phyloP scores from a whole-genome alignment of 2,329 filamentous ascomycete species.

The Clarireedia monteithiana region DNA sequence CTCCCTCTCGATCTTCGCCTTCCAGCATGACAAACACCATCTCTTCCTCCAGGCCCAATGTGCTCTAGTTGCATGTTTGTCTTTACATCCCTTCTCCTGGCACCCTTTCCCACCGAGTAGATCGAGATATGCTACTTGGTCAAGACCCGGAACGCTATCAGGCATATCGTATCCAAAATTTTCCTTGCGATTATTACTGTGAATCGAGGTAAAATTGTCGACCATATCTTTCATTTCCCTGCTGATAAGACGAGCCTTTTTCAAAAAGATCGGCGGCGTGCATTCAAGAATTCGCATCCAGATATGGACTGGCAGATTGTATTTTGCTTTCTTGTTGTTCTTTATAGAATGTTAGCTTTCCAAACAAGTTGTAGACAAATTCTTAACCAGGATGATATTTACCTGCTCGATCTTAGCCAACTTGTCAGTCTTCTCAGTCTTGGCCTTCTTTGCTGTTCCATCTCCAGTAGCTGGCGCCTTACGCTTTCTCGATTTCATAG shows the following conservation, averaged over 20 bases:
- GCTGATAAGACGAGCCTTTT: conserved; percentile 23
- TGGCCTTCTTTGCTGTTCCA: conserved; percentile 12
- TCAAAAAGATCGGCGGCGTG: conserved; percentile 24
- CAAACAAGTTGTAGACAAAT: background rate
- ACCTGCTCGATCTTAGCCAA: conserved; percentile 14
- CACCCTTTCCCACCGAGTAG: conserved; percentile 28
- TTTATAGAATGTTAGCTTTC: conserved; percentile 11
- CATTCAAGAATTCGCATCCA: conserved; percentile 27
- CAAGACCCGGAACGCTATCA: conserved; percentile 14
- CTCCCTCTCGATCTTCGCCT: conserved; percentile 23
- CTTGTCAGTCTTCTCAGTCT: conserved; percentile 12
- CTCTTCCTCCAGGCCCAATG: conserved; percentile 29
- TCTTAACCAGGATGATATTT: conserved; percentile 6
- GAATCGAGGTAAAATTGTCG: conserved; percentile 21
- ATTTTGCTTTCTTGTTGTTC: conserved; percentile 12
- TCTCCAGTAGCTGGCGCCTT: conserved; percentile 5
- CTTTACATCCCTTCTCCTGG: conserved; percentile 18
- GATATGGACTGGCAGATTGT: conserved; percentile 15
- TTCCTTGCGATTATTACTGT: conserved; percentile 24
- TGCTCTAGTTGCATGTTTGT: conserved; percentile 21
- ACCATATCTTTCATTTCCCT: conserved; percentile 17
- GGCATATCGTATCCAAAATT: conserved; percentile 27
- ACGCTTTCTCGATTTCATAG: conserved; percentile 11
- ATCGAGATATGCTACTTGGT: conserved; percentile 23
- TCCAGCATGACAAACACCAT: conserved; percentile 26